Evolutionary conservation across 805 yeast species (phyloP).

Genomic region (Wickerhamomyces bisporus): DNA sequence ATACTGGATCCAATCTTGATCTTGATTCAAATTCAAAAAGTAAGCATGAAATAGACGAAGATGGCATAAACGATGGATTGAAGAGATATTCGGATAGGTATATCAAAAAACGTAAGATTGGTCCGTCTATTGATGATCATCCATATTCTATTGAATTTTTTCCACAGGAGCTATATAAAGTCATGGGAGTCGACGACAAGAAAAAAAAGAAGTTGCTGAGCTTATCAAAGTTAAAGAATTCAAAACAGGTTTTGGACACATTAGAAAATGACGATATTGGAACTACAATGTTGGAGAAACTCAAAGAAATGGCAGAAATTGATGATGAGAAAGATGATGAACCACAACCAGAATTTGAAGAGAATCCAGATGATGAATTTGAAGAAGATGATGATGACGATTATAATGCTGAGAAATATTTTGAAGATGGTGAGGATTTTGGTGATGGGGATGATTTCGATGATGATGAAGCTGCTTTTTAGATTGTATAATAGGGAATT

Average conservation of each 20-base stretch:
- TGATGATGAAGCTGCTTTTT: constrained; percentile 56
- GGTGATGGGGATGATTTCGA: constrained; percentile 46
- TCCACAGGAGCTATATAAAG: constrained; percentile 71
- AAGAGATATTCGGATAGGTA: constrained; percentile 80
- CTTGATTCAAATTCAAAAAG: constrained; percentile 22
- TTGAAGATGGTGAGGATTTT: constrained; percentile 53
- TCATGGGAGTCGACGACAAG: constrained; percentile 58
- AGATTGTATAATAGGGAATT: constrained; percentile 7
- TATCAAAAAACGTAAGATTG: constrained; percentile 62
- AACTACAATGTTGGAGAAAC: constrained; percentile 39
- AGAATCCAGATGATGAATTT: constrained; percentile 50
- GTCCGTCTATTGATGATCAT: constrained; percentile 70
- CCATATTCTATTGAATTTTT: constrained; percentile 68
- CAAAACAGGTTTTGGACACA: constrained; percentile 18
- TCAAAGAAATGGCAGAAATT: constrained; percentile 45
- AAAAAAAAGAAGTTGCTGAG: constrained; percentile 46
- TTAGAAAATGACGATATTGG: constrained; percentile 25
- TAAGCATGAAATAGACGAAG: constrained; percentile 29
- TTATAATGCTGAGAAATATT: constrained; percentile 58
- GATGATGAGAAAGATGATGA: constrained; percentile 37
- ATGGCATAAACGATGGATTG: constrained; percentile 59
- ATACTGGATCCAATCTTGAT: constrained; percentile 47
- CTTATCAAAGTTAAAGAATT: constrained; percentile 30
- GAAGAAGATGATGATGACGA: constrained; percentile 62
- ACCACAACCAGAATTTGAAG: constrained; percentile 33